A percentile compares a stretch with the other conserved stretches of the same genome.
Conservation (phyloP, 2,329 filamentous ascomycete species). For the Pseudogymnoascus sp. region DNA sequence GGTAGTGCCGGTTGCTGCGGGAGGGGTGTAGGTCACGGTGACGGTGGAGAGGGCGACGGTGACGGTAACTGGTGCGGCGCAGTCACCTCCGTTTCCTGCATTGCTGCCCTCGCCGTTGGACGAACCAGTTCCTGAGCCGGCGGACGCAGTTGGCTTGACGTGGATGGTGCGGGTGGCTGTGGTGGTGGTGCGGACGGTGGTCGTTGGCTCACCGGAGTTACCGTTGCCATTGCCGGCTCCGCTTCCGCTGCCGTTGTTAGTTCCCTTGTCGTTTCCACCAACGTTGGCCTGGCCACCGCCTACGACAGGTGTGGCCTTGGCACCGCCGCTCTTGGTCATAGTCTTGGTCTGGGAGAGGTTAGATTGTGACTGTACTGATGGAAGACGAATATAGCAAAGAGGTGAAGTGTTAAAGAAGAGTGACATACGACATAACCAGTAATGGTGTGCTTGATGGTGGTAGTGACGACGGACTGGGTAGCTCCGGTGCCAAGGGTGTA, state of each 20-base stretch:
- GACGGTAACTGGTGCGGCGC: slow-evolving; percentile 1
- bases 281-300: background rate
- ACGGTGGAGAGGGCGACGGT: slow-evolving; percentile 11
- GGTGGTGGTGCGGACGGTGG: background rate
- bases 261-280: slow-evolving; percentile 1
- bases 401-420: background rate
- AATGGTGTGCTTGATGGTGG: background rate
- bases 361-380: background rate
- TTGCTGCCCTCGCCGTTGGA: background rate
- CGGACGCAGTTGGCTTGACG: background rate
- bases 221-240: background rate
- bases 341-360: slow-evolving; percentile 5
- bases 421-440: slow-evolving; percentile 9
- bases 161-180: slow-evolving; percentile 1
- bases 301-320: background rate
- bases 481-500: slow-evolving; percentile 3
- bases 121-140: background rate
- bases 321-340: background rate
- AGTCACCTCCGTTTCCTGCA: background rate
- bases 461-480: background rate
- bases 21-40: slow-evolving; percentile 6
- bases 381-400: background rate
- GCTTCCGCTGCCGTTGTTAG: background rate
- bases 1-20: background rate
- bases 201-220: background rate